Evolutionary conservation across 2,329 filamentous ascomycete genomes (phyloP), one percentile per base, ranked within the genome.

Genomic region (Cercospora sojina): DNA sequence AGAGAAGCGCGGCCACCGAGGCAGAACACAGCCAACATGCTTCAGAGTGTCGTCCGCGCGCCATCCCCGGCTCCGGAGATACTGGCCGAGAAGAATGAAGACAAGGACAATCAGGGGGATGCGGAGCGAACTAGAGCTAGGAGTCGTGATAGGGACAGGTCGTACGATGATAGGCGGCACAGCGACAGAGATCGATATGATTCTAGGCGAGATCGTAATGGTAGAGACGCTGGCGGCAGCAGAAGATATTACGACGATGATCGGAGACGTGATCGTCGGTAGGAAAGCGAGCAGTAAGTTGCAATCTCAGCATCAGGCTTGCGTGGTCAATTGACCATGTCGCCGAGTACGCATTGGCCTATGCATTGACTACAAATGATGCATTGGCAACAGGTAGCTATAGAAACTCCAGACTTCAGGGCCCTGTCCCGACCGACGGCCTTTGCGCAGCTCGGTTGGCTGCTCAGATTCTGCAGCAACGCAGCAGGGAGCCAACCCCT

Each of bases 1-100:
- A 82, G 88, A 91, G 79, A 67, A 38, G n/a, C 88, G 87, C 73
- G 85, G 91, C 79, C 84, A 84, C 55, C 56, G 4, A 59, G 60
- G 60, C 55, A 31, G 53, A 56, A 41, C 60, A 61, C 27, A 53
- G 12, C 31, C 49, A 57, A 47, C 35, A 63, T 63, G 60, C 60
- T 63, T 20, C 60, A 63, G 16, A 63, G 60, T 27, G 60, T 63
- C 35, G 60, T 63, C 18, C 60, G 60, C 8, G 60, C 60, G 13
- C 60, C 60, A 13, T 63, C 60, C n/a, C 60, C 60, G 18, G 60
- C 60, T 13, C 60, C 60, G n/a, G 60, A 63, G 29, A 63, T 63
- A 31, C 3, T 63, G 31, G 23, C 25, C 23, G 65, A 51, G 62
- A 62, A 64, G 32, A 70, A 71, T 38, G 43, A 66, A 25, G 71